These are phyloP conservation scores for Pseudopyricularia cyperi DNA, from an alignment of 2,329 filamentous ascomycete species.

Conservation along the genomic window DNA sequence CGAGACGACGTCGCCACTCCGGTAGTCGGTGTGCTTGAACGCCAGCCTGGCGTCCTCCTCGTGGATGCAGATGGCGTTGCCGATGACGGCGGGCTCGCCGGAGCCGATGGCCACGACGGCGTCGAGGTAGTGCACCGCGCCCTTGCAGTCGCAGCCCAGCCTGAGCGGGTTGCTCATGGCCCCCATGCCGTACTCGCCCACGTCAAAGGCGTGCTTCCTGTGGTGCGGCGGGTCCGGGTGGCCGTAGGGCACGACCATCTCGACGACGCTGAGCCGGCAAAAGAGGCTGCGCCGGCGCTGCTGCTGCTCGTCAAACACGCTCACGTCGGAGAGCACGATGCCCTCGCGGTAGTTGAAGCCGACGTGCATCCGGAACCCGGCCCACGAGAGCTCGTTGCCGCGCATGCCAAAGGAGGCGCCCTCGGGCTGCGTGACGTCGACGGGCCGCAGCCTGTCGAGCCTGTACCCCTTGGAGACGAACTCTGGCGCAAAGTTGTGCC, in stretches of 20 bases:
- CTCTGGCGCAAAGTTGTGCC: conserved; percentile 18
- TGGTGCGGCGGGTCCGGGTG: conserved; percentile 52
- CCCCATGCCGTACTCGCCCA: conserved; percentile 49
- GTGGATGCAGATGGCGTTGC: conserved; percentile 69
- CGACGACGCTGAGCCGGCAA: conserved; percentile 60
- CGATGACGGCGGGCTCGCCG: conserved; percentile 54
- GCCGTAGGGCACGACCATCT: conserved; percentile 64
- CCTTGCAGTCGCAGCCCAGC: conserved; percentile 56
- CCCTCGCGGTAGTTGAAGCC: conserved; percentile 38
- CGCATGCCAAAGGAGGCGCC: conserved; percentile 63
- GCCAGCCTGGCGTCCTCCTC: conserved; percentile 63
- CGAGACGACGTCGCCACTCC: conserved; percentile 40
- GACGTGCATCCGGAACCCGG: conserved; percentile 39
- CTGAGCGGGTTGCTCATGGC: conserved; percentile 52
- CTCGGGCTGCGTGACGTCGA: conserved; percentile 62
- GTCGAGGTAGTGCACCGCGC: conserved; percentile 63
- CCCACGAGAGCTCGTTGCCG: conserved; percentile 32
- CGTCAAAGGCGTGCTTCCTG: conserved; percentile 48
- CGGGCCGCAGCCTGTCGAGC: conserved; percentile 58
- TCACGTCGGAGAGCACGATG: conserved; percentile 38
- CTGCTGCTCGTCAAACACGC: background rate
- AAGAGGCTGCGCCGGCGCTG: conserved; percentile 41
- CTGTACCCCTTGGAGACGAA: conserved; percentile 44
- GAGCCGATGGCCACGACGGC: conserved; percentile 58
- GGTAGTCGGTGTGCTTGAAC: conserved; percentile 50